Evolutionary conservation across 768 basidiomycete species (phyloP), one percentile per base, ranked within the genome.

Genomic region (Calvatia gigantea): DNA sequence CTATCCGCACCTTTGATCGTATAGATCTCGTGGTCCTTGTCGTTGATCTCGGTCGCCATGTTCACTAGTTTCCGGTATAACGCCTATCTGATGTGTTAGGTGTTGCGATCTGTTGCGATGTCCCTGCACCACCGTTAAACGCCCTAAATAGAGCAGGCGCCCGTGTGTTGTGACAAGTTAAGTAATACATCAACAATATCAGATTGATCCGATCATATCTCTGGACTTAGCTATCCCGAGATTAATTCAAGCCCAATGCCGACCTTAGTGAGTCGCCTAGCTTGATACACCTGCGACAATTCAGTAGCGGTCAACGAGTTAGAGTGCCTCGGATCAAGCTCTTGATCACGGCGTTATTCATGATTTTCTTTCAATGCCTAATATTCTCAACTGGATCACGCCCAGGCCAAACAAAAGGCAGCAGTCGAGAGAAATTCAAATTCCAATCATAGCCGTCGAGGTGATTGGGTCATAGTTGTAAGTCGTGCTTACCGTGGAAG

Each of bases 401-500:
- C 48, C 80, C 82, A 2, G 79, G 67, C 62, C 85, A 78, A 77
- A 77, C 75, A 3, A 71, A 67, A 42, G 63, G 68, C 23, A 43
- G 35, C 21, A 32, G 38, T 8, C 25, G 17, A 25, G 53, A 23
- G 27, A 60, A 43, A 8, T 56, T 49, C 9, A n/a, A n/a, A n/a
- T n/a, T n/a, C n/a, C n/a, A n/a, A 64, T 35, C 8, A 58, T 43
- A 2, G 52, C n/a, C 33, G 39, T 46, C 4, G 50, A 52, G 32
- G 64, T 62, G 25, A 57, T 38, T 6, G 61, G 75, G 8, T 80
- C 79, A 58, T 90, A 90, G 2, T 90, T 93, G 67, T 95, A 98
- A 1, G 96, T 95, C 67, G 96, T 98, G 63, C 98, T 95, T 58
- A 98, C 98, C 48, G 87, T 85, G 27, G 79, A 84, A 62, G 94